phyloP scores from a whole-genome alignment of 306 rosid genomes.

The Cucumis sativus region Cucumber_9930_V3 NC_026655.2:5388001-5388500 shows the following conservation, averaged over 20 bases:
- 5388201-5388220: not conserved
- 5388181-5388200: conserved; percentile 1
- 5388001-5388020: no score
- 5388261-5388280: conserved; percentile 35
- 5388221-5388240: conserved; percentile 13
- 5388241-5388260: conserved; percentile 19
- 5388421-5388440: not conserved
- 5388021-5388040: no score
- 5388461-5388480: conserved; percentile 12
- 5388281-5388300: not conserved
- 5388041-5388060: no score
- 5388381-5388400: not conserved
- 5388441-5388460: not conserved
- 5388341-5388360: conserved; percentile 9
- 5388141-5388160: no score
- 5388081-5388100: no score
- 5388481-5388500: conserved; percentile 13
- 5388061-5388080: no score
- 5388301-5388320: conserved; percentile 8
- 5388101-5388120: no score
- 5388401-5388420: not conserved
- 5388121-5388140: no score
- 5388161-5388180: no score
- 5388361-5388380: conserved; percentile 31
- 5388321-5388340: conserved; percentile 7